Base-by-base conservation (phyloP, 441 rosid species). In the Daphne laureola region DNA sequence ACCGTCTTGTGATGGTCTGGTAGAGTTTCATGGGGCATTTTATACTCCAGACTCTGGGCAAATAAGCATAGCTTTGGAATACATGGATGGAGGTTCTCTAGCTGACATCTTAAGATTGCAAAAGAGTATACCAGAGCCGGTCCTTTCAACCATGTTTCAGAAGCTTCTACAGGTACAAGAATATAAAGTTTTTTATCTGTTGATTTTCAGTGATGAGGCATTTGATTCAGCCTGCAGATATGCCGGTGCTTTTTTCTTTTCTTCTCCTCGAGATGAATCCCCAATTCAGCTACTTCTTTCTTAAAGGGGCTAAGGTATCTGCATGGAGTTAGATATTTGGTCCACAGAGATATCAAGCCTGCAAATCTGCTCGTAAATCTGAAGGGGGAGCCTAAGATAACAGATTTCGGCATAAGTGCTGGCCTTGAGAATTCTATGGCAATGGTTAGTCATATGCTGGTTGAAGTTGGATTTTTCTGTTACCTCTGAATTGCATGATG, bases 351-450 rank as follows among this genome's bases (percentile, higher is more conserved):
- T 59, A 92, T 92, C 57, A 92, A 92, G 67, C 98, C 98, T 36
- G 98, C 98, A 57, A 92, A 92, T 76, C 57, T 92, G 73, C 98
- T 92, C n/a, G 75, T 92, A 64, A 88, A 88, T 69, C 90, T 92
- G 58, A 92, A 84, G 59, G 96, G 98, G 12, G 91, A 78, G 73
- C 91, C 95, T 12, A 86, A 88, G 78, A 88, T 88, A 53, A 92
- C 98, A 46, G 95, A 92, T 72, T 92, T 92, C 59, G 98, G 98
- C 25, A 86, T 92, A 54, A 92, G 98, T 67, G 95, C 94, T 69
- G 91, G 95, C 48, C 73, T 86, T 48, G 95, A 92, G 75, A 92
- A 84, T 66, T 86, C 91, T 46, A 67, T 92, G 77, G 91, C 98
- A 64, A 86, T 92, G 98, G 98, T 87, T 21, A 65, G 95, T 75